Base-by-base conservation (phyloP, 306 rosid species). In the Cicer cuneatum region DNA sequence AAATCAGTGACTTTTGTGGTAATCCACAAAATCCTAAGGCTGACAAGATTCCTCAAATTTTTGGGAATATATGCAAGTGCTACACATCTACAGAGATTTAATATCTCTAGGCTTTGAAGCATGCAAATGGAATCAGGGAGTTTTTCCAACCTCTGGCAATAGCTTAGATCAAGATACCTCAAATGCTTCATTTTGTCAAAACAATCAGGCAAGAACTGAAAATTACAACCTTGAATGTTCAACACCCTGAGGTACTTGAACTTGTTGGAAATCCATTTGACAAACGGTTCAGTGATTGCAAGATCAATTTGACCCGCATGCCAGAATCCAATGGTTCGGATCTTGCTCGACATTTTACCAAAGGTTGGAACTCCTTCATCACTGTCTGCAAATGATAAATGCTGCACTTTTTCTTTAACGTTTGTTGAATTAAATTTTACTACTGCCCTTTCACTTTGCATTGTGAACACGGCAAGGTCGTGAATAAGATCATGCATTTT, bases 401-500 rank as follows among this genome's bases (percentile, higher is more conserved):
- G 79, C 37, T 65, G 79, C 65, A 75, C 79, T 6, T 65, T 75
- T 65, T 75, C 79, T 40, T 56, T 53, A 1, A 52, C 19, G 40
- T 56, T 15, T 58, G 51, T 66, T 42, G 80, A 76, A 5, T 29
- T 66, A 11, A 66, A 76, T 39, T 56, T 76, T 8, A 76, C 74
- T 11, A 67, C 68, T 29, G 67, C 66, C 40, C 40, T 66, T 76
- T 76, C 80, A 76, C 8, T 56, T 43, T 54, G 80, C 74, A 76
- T 76, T 8, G 74, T 76, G 48, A 45, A 76, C 49, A 56, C 68
- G 15, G 74, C 49, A 29, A 76, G 80, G 68, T 76, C 74, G 2
- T 76, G 73, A 45, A 76, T n/a, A 56, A 76, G 80, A 76, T 76
- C 80, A 11, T 76, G 80, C 74, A 66, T 76, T 54, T 76, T 76